phyloP scores from a whole-genome alignment of 768 basidiomycete species.

The Lentinula sp. region DNA sequence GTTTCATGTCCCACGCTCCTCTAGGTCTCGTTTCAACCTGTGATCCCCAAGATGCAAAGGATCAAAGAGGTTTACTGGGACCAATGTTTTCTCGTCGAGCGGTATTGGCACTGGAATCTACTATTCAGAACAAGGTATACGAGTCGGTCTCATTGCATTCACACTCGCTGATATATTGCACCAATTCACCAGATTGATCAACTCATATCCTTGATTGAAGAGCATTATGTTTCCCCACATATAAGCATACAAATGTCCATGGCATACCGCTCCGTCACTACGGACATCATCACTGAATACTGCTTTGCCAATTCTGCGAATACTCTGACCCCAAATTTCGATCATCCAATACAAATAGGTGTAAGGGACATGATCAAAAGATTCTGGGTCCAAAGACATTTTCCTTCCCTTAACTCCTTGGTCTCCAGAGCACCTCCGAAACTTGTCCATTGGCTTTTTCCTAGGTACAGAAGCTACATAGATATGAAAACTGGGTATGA shows the following conservation, averaged over 20 bases:
- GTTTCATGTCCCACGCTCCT: constrained; percentile 13
- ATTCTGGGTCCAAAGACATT: constrained; percentile 12
- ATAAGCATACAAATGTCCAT: constrained; percentile 16
- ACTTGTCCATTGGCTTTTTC: constrained; percentile 10
- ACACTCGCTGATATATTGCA: not conserved
- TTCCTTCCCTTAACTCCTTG: constrained; percentile 15
- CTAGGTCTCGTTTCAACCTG: constrained; percentile 21
- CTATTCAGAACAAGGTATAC: constrained; percentile 21
- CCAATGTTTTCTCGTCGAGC: constrained; percentile 29
- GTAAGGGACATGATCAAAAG: constrained; percentile 10
- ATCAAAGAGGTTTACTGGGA: constrained; percentile 20
- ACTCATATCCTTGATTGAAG: constrained; percentile 12
- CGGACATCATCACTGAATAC: constrained; percentile 26
- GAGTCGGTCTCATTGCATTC: not conserved
- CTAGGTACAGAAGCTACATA: constrained; percentile 12
- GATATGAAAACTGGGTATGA: constrained; percentile 11
- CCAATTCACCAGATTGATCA: constrained; percentile 15
- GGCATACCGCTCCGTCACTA: constrained; percentile 19
- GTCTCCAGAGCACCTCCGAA: constrained; percentile 13
- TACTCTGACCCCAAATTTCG: constrained; percentile 18
- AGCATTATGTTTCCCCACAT: not conserved
- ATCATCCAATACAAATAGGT: constrained; percentile 18
- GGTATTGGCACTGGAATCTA: constrained; percentile 21
- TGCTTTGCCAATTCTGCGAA: constrained; percentile 23
- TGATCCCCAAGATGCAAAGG: constrained; percentile 20